Evolutionary conservation across 2,329 filamentous ascomycete species (phyloP), one percentile per base, ranked within the genome.

Genomic region (Trichoderma lentiforme): DNA sequence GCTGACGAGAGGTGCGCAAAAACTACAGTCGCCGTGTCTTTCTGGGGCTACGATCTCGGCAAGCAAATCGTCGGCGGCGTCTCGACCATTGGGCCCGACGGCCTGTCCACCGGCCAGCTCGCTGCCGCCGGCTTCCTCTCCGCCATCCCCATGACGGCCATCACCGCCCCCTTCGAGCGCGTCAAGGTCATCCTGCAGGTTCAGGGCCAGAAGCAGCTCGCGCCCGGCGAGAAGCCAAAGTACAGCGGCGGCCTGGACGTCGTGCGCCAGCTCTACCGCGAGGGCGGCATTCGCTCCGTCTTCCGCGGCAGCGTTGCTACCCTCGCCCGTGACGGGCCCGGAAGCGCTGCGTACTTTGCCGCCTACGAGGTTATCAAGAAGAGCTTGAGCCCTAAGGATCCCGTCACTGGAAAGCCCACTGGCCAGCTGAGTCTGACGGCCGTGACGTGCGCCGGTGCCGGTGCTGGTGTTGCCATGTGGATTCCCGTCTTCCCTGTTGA

Each of bases 151-250:
- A 97, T 97, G 94, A 99, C 96, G 4, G 84, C 93, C 82, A 98
- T 99, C 85, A 98, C 96, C n/a, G 96, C 96, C 5, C 96, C 96
- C 73, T 98, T 99, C 81, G 96, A 99, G 87, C 95, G 96, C 79
- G 94, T 99, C 77, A 99, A 99, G 84, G 95, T 99, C 71, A 94
- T 99, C 74, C 91, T 99, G 1, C 96, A 99, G 83, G 97, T 98
- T 76, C 96, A 98, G 84, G 95, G 94, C 79, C 94, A 98, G 83
- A 94, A 95, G 83, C 89, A 93, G 82, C 91, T 96, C 53, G 90
- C 91, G 0, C 93, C 95, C 0, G 95, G 95, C 79, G 92, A 98
- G 85, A 97, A 97, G 83, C 95, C 94, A 18, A 94, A 93, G 79
- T 98, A 98, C 87, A 88, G 87, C 58, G 95, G 95, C 79, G 94